Percentiles rank a stretch among this genome's conserved stretches.
Evolutionary conservation across 768 basidiomycete genomes (phyloP).

Genomic region (Stropharia rugosoannulata): DNA sequence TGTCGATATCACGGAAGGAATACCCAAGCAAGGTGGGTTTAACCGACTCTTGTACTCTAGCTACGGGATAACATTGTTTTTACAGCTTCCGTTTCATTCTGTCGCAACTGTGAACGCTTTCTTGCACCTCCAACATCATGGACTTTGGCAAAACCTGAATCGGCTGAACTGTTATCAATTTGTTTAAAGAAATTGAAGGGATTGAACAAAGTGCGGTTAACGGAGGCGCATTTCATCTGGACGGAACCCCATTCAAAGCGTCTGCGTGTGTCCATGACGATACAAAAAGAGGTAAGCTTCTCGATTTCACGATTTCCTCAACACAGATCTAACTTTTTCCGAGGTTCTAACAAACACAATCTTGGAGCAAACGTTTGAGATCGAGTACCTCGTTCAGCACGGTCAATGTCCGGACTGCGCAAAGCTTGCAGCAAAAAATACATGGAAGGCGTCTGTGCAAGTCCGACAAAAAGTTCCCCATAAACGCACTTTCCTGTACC

Average conservation of each 20-base stretch:
- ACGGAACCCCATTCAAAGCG: conserved; percentile 98
- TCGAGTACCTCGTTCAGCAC: conserved; percentile 93
- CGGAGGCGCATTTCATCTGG: conserved; percentile 99
- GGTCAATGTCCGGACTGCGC: conserved; percentile 96
- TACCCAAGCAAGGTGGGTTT: conserved; percentile 83
- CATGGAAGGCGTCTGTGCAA: conserved; percentile 97
- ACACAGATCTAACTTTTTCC: not conserved
- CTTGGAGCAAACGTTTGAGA: conserved; percentile 95
- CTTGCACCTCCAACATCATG: conserved; percentile 87
- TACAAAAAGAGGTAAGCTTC: conserved; percentile 87
- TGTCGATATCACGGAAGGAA: conserved; percentile 97
- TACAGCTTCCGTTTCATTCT: conserved; percentile 84
- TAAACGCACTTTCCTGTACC: conserved; percentile 96
- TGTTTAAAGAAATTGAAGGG: conserved; percentile 96
- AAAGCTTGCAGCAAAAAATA: conserved; percentile 95
- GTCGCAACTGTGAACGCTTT: conserved; percentile 95
- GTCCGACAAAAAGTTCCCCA: conserved; percentile 99
- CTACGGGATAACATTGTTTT: not conserved
- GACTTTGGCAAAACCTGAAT: conserved; percentile 86
- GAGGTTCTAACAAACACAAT: conserved; percentile 91
- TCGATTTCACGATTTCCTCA: not conserved
- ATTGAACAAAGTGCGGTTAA: conserved; percentile 88
- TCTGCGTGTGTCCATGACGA: conserved; percentile 88
- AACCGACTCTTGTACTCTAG: not conserved
- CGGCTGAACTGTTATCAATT: conserved; percentile 88